phyloP scores from a whole-genome alignment of 2,329 filamentous ascomycete genomes.

The Colletotrichum caudatum region DNA sequence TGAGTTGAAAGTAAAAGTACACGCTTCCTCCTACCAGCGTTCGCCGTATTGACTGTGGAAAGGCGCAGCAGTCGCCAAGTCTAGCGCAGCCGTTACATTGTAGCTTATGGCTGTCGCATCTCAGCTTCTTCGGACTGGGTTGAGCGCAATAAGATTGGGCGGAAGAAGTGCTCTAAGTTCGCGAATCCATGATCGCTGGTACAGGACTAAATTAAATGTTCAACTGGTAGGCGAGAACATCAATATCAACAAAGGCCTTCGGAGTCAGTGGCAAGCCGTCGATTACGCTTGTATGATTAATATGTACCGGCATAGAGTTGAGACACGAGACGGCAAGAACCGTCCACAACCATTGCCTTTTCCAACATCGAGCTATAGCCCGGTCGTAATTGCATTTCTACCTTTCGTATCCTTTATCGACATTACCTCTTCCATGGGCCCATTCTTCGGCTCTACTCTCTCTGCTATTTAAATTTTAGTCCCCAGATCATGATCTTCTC shows the following conservation, averaged over 20 bases:
- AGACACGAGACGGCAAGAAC: constrained; percentile 6
- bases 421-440: too few relatives aligned
- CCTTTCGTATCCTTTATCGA: background rate
- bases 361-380: background rate
- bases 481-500: background rate
- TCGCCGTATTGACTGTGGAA: too few relatives aligned
- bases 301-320: background rate
- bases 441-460: background rate
- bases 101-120: too few relatives aligned
- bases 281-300: constrained; percentile 4
- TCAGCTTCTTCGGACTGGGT: too few relatives aligned
- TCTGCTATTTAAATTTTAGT: background rate
- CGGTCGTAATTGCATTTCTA: background rate
- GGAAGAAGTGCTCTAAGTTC: too few relatives aligned
- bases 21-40: too few relatives aligned
- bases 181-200: too few relatives aligned
- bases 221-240: background rate
- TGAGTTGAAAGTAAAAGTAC: too few relatives aligned
- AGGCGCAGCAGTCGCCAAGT: too few relatives aligned
- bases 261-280: background rate
- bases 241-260: background rate
- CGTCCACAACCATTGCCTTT: background rate
- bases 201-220: too few relatives aligned
- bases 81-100: too few relatives aligned
- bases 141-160: too few relatives aligned